phyloP scores from a whole-genome alignment of 2,329 filamentous ascomycete genomes.

The Beauveria australis region DNA sequence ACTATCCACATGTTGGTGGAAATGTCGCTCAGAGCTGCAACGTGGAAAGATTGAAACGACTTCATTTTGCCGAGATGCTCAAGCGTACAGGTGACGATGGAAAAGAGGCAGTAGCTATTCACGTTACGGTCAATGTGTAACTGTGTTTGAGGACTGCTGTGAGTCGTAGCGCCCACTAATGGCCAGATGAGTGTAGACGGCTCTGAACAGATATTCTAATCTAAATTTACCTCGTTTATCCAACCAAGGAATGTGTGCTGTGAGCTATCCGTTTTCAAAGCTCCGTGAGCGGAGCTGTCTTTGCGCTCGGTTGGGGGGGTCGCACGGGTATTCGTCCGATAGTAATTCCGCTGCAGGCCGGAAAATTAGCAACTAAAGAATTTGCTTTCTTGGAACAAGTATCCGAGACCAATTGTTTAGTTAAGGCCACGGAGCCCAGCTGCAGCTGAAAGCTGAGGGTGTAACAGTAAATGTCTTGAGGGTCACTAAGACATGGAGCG shows the following conservation, averaged over 20 bases:
- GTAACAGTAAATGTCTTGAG: neutral
- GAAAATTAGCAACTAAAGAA: neutral
- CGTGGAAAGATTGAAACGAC: no score
- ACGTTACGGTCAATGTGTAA: neutral
- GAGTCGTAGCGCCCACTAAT: neutral
- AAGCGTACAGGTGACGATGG: neutral
- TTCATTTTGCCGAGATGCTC: neutral
- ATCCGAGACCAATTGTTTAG: neutral
- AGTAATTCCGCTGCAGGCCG: no score
- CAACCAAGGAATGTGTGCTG: neutral
- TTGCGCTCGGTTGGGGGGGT: neutral
- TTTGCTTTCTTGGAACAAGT: neutral
- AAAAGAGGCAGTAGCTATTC: neutral
- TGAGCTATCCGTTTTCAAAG: neutral
- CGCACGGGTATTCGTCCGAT: neutral
- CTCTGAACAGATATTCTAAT: no score
- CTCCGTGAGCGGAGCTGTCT: neutral
- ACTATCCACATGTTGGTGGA: neutral
- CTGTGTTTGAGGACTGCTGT: neutral
- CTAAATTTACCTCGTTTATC: neutral
- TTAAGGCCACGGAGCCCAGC: neutral
- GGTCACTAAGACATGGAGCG: neutral
- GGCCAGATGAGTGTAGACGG: neutral
- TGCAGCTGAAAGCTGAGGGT: slow-evolving; percentile 1
- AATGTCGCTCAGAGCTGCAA: neutral